Evolutionary conservation across 2,329 filamentous ascomycete genomes (phyloP).

Genomic region (Reticulascus tulasneorum): DNA sequence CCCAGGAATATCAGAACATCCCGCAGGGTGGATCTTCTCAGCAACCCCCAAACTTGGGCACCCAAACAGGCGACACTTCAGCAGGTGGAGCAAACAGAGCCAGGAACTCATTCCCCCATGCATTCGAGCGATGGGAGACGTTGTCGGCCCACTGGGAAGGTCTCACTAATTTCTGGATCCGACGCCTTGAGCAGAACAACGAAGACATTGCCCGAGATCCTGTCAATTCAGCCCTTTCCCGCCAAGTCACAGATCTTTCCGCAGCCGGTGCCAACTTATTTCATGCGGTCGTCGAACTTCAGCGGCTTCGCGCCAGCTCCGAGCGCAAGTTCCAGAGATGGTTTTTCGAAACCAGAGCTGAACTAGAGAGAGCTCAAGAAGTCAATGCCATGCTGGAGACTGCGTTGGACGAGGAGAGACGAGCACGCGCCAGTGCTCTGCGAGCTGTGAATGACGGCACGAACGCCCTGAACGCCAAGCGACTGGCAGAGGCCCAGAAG

Average conservation of each 20-base stretch:
- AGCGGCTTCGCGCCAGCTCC: conserved; percentile 87
- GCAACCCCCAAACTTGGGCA: conserved; percentile 7
- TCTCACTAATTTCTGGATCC: conserved; percentile 95
- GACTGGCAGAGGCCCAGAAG: conserved; percentile 85
- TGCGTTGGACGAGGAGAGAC: conserved; percentile 70
- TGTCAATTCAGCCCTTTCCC: conserved; percentile 79
- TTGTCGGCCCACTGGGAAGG: conserved; percentile 98
- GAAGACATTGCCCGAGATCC: conserved; percentile 80
- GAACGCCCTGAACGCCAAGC: conserved; percentile 66
- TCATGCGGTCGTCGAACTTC: conserved; percentile 93
- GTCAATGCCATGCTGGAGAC: conserved; percentile 75
- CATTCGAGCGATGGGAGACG: conserved; percentile 96
- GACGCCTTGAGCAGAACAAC: conserved; percentile 83
- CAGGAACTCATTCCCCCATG: conserved; percentile 82
- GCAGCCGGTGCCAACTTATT: conserved; percentile 96
- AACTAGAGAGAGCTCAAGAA: conserved; percentile 82
- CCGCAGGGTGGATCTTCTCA: conserved; percentile 18
- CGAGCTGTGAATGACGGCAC: conserved; percentile 64
- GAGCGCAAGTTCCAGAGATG: conserved; percentile 97
- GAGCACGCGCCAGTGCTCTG: conserved; percentile 63
- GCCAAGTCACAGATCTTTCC: conserved; percentile 95
- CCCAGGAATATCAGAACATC: conserved; percentile 16
- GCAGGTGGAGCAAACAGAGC: conserved; percentile 31
- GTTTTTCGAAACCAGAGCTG: conserved; percentile 92
- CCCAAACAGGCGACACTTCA: conserved; percentile 28